Percentiles rank a stretch among this genome's conserved stretches.
phyloP scores from a whole-genome alignment of 106 monocot species.

The Dioscorea alata region DNA sequence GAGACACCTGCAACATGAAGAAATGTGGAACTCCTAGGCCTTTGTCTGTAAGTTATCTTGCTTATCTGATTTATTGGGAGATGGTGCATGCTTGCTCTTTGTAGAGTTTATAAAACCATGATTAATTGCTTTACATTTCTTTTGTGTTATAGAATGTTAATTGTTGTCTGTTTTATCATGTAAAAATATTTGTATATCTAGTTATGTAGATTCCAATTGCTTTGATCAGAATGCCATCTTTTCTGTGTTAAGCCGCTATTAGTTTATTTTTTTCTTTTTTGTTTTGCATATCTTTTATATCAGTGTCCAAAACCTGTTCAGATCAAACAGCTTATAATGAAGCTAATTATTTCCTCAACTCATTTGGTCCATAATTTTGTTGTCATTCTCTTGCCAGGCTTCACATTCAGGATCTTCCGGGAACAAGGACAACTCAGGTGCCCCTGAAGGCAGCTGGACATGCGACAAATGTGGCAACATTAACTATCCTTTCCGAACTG shows the following conservation, averaged over 20 bases:
- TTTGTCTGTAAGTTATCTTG: conserved; percentile 26
- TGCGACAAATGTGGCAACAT: conserved; percentile 42
- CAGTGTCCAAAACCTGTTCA: background rate
- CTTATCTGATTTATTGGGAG: background rate
- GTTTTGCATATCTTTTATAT: background rate
- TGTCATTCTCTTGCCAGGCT: background rate
- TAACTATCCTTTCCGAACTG: conserved; percentile 47
- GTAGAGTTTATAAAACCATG: background rate
- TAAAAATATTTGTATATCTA: too few species aligned
- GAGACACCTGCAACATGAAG: conserved; percentile 68
- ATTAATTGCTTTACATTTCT: too few species aligned
- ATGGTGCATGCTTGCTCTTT: background rate
- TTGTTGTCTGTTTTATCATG: too few species aligned
- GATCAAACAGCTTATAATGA: background rate
- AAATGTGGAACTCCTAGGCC: conserved; percentile 58
- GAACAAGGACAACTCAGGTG: conserved; percentile 24
- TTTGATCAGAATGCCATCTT: background rate
- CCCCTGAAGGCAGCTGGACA: conserved; percentile 51
- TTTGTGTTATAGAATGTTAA: too few species aligned
- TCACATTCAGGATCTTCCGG: conserved; percentile 5
- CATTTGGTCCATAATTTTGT: too few species aligned
- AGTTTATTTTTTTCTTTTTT: background rate
- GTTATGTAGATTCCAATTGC: too few species aligned
- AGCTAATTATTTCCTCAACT: too few species aligned
- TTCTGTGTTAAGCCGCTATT: background rate